Conservation (phyloP, 225 moss, liverwort and hornwort genomes). For the Anthoceros angustus region DNA sequence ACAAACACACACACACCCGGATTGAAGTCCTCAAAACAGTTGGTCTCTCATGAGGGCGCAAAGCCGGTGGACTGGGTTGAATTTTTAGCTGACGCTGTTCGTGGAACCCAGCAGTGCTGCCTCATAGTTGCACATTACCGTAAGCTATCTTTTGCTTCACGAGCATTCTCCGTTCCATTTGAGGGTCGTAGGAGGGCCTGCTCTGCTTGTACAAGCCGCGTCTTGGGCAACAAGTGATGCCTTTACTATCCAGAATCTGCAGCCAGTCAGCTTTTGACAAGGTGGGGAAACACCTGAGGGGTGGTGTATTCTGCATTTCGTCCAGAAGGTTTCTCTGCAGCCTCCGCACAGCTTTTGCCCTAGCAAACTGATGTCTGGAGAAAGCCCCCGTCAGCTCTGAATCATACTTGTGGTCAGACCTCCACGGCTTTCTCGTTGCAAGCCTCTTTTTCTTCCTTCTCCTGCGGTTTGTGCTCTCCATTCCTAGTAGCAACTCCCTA, state of each 20-base stretch:
- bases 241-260: background rate
- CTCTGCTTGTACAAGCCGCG: background rate
- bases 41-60: too few relatives aligned
- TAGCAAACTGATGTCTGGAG: background rate
- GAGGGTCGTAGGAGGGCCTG: background rate
- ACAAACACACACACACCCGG: too few relatives aligned
- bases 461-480: too few relatives aligned
- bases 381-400: background rate
- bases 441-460: background rate
- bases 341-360: background rate
- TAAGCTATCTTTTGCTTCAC: background rate
- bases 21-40: too few relatives aligned
- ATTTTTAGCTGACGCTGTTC: too few relatives aligned
- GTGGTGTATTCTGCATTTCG: background rate
- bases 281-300: background rate
- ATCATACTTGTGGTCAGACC: background rate
- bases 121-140: background rate
- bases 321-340: background rate
- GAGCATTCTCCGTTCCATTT: background rate
- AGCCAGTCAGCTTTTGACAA: background rate
- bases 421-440: background rate
- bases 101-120: too few relatives aligned
- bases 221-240: background rate
- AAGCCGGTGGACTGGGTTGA: too few relatives aligned
- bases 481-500: background rate